phyloP scores from a whole-genome alignment of 2,329 filamentous ascomycete genomes.

The Pestalotiopsis sp. region DNA sequence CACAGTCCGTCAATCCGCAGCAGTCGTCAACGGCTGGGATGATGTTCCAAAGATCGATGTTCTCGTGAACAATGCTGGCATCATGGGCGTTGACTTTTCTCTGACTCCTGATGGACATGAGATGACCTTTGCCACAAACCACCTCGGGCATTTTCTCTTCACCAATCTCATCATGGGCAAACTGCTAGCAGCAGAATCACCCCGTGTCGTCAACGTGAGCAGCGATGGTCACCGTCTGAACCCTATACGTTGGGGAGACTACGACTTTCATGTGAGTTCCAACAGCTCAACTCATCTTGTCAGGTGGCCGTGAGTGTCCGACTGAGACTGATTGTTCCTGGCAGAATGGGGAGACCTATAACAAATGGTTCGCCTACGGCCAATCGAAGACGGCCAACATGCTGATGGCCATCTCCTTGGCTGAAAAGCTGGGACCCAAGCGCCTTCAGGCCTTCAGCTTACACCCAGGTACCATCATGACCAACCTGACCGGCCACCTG shows the following conservation, averaged over 20 bases:
- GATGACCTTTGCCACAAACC: conserved; percentile 37
- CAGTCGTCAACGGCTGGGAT: conserved; percentile 32
- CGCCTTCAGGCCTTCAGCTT: not conserved
- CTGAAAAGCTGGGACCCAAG: not conserved
- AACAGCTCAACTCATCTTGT: no score
- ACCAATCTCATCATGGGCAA: conserved; percentile 39
- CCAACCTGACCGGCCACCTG: not conserved
- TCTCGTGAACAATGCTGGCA: conserved; percentile 21
- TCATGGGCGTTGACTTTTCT: conserved; percentile 37
- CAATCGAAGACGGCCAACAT: conserved; percentile 37
- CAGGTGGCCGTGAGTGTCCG: no score
- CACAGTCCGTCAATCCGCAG: conserved; percentile 33
- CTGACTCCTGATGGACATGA: conserved; percentile 39
- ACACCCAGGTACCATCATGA: not conserved
- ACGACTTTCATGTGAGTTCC: conserved; percentile 39
- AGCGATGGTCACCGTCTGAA: conserved; percentile 44
- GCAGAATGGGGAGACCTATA: conserved; percentile 16
- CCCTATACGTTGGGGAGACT: conserved; percentile 44
- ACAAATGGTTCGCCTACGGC: conserved; percentile 31
- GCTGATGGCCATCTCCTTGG: conserved; percentile 9
- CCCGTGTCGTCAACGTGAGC: conserved; percentile 44
- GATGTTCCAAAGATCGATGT: conserved; percentile 23
- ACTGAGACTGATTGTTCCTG: no score
- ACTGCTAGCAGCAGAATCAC: conserved; percentile 23
- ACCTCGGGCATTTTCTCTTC: conserved; percentile 40